Percentiles rank a stretch among this genome's conserved stretches.
Evolutionary conservation across 345 rosid genomes (phyloP).

Genomic region (Aethionema arabicum): DNA sequence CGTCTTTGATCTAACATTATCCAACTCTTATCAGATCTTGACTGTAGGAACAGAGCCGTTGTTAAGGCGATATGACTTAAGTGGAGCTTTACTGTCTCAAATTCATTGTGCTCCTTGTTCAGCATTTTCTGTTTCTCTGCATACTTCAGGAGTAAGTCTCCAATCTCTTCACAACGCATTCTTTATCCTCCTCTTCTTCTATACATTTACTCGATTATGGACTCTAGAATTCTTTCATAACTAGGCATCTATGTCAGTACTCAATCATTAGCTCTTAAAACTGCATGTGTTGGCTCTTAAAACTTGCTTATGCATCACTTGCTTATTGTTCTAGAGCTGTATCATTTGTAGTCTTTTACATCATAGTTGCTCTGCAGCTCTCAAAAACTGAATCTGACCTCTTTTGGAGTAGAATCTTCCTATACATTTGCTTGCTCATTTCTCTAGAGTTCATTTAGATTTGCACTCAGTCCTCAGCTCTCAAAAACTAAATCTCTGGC

Average conservation of each 20-base stretch:
- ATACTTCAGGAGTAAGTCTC: slow-evolving; percentile 69
- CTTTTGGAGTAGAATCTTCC: slow-evolving; percentile 8
- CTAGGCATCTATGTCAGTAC: no score
- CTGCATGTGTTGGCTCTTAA: neutral
- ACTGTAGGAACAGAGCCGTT: slow-evolving; percentile 86
- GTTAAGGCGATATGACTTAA: slow-evolving; percentile 67
- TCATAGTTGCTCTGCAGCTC: no score
- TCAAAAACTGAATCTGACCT: neutral
- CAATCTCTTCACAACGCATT: neutral
- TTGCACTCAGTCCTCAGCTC: no score
- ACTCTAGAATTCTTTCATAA: neutral
- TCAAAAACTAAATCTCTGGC: neutral
- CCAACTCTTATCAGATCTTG: slow-evolving; percentile 56
- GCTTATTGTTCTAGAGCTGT: neutral
- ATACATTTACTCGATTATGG: neutral
- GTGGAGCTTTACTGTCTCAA: slow-evolving; percentile 69
- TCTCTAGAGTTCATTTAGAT: no score
- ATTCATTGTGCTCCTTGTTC: slow-evolving; percentile 84
- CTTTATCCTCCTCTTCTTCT: neutral
- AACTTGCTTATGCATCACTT: neutral
- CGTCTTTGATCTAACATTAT: slow-evolving; percentile 24
- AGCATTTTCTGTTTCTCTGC: slow-evolving; percentile 73
- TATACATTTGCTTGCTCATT: neutral
- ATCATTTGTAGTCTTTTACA: no score
- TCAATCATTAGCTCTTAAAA: no score